Evolutionary conservation across 1,139 yeast species (phyloP).

Genomic region (Candida sojae): DNA sequence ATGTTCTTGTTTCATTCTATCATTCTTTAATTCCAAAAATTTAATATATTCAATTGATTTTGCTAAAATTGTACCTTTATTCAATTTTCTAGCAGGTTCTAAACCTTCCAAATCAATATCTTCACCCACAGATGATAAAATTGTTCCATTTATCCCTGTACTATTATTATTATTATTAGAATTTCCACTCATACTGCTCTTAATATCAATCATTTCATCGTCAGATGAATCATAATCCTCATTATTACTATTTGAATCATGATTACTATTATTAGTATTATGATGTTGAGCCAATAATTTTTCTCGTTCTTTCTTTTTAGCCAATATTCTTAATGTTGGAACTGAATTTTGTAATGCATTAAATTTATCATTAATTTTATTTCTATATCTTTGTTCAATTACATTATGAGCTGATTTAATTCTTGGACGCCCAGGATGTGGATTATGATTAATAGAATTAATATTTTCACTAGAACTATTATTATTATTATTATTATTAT

Average conservation of each 20-base stretch:
- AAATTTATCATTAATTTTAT: conserved; percentile 48
- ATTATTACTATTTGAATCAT: conserved; percentile 19
- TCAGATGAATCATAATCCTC: conserved; percentile 18
- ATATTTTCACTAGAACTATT: neutral
- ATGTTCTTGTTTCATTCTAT: conserved; percentile 35
- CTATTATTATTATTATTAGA: too few relatives aligned
- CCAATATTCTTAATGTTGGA: conserved; percentile 39
- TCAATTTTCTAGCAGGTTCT: conserved; percentile 47
- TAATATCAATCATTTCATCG: conserved; percentile 17
- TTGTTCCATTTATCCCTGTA: neutral
- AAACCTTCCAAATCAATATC: conserved; percentile 41
- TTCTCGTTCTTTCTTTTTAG: conserved; percentile 22
- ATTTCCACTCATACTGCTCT: conserved; percentile 1
- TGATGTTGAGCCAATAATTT: conserved; percentile 10
- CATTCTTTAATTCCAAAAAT: conserved; percentile 42
- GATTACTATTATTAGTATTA: conserved; percentile 11
- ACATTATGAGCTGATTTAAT: conserved; percentile 44
- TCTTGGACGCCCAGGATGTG: conserved; percentile 16
- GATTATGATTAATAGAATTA: conserved; percentile 9
- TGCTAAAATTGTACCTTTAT: conserved; percentile 47
- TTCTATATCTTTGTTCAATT: conserved; percentile 48
- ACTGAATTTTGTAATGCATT: conserved; percentile 42
- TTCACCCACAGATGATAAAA: conserved; percentile 10
- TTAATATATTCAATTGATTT: conserved; percentile 48
- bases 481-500: neutral